Base-by-base conservation (phyloP, 139 green algal genomes). In the Picochlorum sp. region DNA sequence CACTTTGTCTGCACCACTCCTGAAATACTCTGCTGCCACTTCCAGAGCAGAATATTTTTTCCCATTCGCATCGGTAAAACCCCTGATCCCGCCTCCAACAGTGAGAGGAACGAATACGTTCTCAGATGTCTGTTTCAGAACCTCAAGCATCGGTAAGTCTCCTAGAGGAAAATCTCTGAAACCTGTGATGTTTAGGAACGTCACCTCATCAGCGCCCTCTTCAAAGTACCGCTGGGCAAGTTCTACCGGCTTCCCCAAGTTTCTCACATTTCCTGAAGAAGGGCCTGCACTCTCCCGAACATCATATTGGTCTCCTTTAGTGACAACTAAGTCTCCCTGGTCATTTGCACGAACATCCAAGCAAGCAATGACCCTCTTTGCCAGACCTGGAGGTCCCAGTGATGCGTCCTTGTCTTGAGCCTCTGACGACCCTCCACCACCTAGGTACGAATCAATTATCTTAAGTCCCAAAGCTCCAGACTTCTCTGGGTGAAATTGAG, bases 401-500 rank as follows among this genome's bases (percentile, higher is more conserved):
- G 49, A 20, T 21, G 58, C 32, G 28, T 30, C 4, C 28, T 9
- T 2, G 5, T 18, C 20, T 14, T 38, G n/a, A 24, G 52, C 15
- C 6, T 16, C 45, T 8, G 67, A 69, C 14, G 64, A 75, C 10
- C 23, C 47, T 44, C 76, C 56, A 0, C 79, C 79, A 2, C 88
- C 72, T 26, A 97, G 68, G 72, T 96, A 95, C 57, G 66, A 76
- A 21, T 83, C 49, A 32, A 97, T 67, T 34, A 95, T 76, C 47
- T 73, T 70, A 28, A 96, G 78, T 10, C 91, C 88, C 0, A 71
- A 77, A 15, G 64, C 51, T 23, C 94, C 94, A 70, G 77, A 91
- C 83, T 99, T 99, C 78, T 99, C 94, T 1, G 94, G 94, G 79
- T 99, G 94, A 73, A 98, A 99, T 70, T 99, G 94, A 0, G 80